Percentiles rank a stretch among this genome's conserved stretches.
Conservation (phyloP, 2,329 filamentous ascomycete genomes). For the Proliferodiscus dingleyae region DNA sequence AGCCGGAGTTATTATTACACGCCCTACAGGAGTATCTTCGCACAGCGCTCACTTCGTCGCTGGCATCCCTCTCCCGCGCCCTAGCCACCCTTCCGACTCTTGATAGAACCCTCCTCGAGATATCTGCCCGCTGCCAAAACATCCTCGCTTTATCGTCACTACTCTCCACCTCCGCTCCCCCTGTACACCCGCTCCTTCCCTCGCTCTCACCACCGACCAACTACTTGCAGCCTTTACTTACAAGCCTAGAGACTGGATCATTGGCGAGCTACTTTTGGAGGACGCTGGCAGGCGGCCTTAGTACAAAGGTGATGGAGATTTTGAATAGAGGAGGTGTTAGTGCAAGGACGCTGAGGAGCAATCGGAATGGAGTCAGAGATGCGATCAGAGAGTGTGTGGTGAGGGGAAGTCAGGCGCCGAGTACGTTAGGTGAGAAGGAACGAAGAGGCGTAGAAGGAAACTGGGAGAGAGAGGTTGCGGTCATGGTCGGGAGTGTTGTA, state of each 20-base stretch:
- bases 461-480: slow-evolving; percentile 89
- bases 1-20: slow-evolving; percentile 67
- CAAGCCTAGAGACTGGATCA: slow-evolving; percentile 79
- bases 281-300: slow-evolving; percentile 73
- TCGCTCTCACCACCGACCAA: slow-evolving; percentile 32
- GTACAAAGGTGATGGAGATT: slow-evolving; percentile 77
- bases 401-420: slow-evolving; percentile 68
- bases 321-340: slow-evolving; percentile 76
- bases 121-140: slow-evolving; percentile 82
- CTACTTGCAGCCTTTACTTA: slow-evolving; percentile 68
- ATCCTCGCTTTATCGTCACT: slow-evolving; percentile 82
- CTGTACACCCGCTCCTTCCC: slow-evolving; percentile 61
- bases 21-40: slow-evolving; percentile 79
- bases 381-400: slow-evolving; percentile 80
- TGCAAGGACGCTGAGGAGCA: slow-evolving; percentile 72
- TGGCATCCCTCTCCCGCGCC: slow-evolving; percentile 68
- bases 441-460: slow-evolving; percentile 41
- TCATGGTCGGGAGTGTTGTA: slow-evolving; percentile 86
- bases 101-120: slow-evolving; percentile 75
- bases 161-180: slow-evolving; percentile 62
- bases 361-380: slow-evolving; percentile 68
- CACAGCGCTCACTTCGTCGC: slow-evolving; percentile 71
- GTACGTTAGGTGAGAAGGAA: slow-evolving; percentile 52
- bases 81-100: slow-evolving; percentile 76
- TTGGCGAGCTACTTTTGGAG: slow-evolving; percentile 93